Percentiles rank a stretch among this genome's conserved stretches.
Evolutionary conservation across 129 eudicot species (phyloP).

Genomic region (Chrysanthemum makinoi): DNA sequence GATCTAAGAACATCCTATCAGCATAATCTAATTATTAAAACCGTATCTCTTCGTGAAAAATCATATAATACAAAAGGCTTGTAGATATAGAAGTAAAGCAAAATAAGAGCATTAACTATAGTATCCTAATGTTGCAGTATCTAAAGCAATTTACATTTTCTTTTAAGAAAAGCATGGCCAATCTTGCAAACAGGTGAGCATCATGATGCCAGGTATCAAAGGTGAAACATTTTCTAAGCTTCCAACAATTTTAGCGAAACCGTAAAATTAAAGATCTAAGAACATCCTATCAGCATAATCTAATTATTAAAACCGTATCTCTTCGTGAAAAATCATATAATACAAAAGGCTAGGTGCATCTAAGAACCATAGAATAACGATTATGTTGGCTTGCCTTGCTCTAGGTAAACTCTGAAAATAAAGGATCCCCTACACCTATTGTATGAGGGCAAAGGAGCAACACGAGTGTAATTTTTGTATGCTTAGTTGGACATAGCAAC

Average conservation of each 20-base stretch:
- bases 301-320: background rate
- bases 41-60: background rate
- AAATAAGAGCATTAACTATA: background rate
- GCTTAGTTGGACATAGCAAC: background rate
- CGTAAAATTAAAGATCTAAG: background rate
- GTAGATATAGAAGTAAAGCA: too few species aligned
- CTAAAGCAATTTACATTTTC: background rate
- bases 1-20: background rate
- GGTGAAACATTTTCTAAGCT: conserved; percentile 2
- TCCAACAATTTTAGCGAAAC: conserved; percentile 10
- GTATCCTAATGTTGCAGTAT: conserved; percentile 5
- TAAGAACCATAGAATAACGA: background rate
- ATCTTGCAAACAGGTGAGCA: conserved; percentile 4
- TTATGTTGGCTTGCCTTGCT: conserved; percentile 1
- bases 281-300: conserved; percentile 1
- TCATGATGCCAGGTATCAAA: conserved; percentile 17
- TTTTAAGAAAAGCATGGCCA: background rate
- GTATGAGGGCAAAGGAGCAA: background rate
- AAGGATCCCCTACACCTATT: conserved; percentile 4
- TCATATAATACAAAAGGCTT: background rate
- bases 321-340: background rate
- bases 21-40: conserved; percentile 5
- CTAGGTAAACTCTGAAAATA: background rate
- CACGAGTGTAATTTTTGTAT: background rate
- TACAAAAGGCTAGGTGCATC: conserved; percentile 9